Conservation (phyloP, 2,329 filamentous ascomycete genomes). For the Tolypocladium guangdongense region DNA sequence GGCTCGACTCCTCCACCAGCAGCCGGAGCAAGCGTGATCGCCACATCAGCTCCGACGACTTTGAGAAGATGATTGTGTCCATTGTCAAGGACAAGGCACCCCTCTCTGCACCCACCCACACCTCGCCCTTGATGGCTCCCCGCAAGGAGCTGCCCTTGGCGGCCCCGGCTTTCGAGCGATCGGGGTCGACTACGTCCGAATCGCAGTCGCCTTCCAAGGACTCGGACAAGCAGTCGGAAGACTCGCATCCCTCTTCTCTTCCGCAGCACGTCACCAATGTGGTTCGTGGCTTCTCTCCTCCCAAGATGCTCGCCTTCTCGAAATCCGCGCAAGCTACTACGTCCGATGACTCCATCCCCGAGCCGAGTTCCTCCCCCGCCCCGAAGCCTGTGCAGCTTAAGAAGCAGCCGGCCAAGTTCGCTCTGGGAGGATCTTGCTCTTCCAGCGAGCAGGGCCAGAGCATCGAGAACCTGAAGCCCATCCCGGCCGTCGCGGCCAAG, state of each 20-base stretch:
- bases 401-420: conserved; percentile 52
- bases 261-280: conserved; percentile 41
- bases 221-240: conserved; percentile 34
- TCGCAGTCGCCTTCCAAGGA: conserved; percentile 42
- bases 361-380: conserved; percentile 43
- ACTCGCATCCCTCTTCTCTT: conserved; percentile 17
- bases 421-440: conserved; percentile 70
- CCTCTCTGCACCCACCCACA: conserved; percentile 29
- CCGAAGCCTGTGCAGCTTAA: conserved; percentile 59
- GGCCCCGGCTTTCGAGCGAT: conserved; percentile 24
- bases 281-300: conserved; percentile 77
- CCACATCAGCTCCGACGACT: conserved; percentile 83
- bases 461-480: conserved; percentile 30
- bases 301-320: conserved; percentile 46
- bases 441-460: conserved; percentile 48
- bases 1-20: conserved; percentile 60
- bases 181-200: conserved; percentile 34
- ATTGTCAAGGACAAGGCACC: conserved; percentile 79
- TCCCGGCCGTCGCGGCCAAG: conserved; percentile 16
- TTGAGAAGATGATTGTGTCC: conserved; percentile 88
- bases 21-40: conserved; percentile 69
- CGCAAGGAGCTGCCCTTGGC: conserved; percentile 30
- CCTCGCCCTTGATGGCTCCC: conserved; percentile 20
- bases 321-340: conserved; percentile 38
- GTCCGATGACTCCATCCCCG: conserved; percentile 47